Evolutionary conservation across 768 basidiomycete species (phyloP), one percentile per base, ranked within the genome.

Genomic region (Pholiota molesta): DNA sequence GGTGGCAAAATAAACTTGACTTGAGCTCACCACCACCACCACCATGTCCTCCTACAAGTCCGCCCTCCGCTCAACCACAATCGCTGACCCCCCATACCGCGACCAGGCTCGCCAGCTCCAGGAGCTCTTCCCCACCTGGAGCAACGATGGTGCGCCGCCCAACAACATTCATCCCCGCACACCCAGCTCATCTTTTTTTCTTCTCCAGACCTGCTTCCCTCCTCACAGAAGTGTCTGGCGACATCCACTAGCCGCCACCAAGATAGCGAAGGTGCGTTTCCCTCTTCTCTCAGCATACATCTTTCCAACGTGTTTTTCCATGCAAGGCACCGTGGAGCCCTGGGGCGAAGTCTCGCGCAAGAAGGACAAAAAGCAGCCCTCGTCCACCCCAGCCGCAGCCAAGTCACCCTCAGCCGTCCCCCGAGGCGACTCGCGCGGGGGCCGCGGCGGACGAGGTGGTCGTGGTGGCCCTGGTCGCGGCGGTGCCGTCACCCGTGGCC

Each of bases 281-380:
- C 33, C 65, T 57, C 59, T 54, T 26, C 62, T 16, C 14, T 3
- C 10, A 11, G 10, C 35, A 5, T n/a, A n/a, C n/a, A n/a, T n/a
- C 73, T 55, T 69, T 35, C 37, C 60, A 55, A 17, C 26, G 17
- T 59, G 54, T 65, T 56, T 54, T 55, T 26, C 58, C 53, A 45
- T 54, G 19, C 55, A 71, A 94, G 92, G 92, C 69, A 80, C 81
- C 66, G 89, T 83, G 52, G 86, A 88, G 72, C 90, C 89, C 70
- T 95, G 92, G 92, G 92, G 85, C 55, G 86, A 91, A 58, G 92
- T 93, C 60, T 86, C 86, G 64, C 89, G 86, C 75, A 94, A 93
- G 85, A 95, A 92, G 80, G 91, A 94, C 74, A 93, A 94, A 82
- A 94, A 92, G 76, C 47, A 21, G 19, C 19, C 47, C 47, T 2